phyloP scores from a whole-genome alignment of 768 basidiomycete genomes.

The Rhodotorula graminis region DNA sequence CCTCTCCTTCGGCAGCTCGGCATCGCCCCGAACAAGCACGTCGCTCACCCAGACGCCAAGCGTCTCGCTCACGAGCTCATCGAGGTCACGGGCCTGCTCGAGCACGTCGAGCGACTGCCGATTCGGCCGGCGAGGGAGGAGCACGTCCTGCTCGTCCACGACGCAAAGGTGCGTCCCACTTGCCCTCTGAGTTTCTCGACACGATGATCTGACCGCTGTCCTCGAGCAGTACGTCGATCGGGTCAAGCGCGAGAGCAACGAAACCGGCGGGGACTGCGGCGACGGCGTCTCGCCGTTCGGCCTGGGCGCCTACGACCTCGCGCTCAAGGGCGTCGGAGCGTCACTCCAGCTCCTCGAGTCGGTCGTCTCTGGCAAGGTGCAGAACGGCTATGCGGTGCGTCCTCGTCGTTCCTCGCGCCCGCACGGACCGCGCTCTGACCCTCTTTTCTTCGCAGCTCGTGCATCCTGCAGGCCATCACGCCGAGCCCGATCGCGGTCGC shows the following conservation, averaged over 20 bases:
- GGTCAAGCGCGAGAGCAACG: not conserved
- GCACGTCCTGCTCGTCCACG: not conserved
- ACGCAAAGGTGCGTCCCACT: not conserved
- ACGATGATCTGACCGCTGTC: not conserved
- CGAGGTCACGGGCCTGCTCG: not conserved
- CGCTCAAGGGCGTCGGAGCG: not conserved
- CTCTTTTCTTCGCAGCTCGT: not conserved
- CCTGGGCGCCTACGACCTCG: not conserved
- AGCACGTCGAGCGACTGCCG: not conserved
- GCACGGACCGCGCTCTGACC: not conserved
- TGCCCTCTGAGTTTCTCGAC: not conserved
- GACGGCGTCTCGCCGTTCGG: not conserved
- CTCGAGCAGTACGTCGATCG: slow-evolving; percentile 1
- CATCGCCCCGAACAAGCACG: not conserved
- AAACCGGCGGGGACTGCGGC: not conserved
- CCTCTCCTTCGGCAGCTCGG: not conserved
- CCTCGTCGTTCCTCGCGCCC: no score
- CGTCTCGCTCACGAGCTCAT: not conserved
- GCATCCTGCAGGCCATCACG: not conserved
- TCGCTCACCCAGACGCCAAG: not conserved
- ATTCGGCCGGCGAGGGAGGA: not conserved
- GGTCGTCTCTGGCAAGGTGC: not conserved
- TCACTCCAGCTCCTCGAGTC: not conserved
- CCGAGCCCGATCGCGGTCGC: not conserved
- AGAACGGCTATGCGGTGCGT: not conserved